A percentile compares a stretch with the other conserved stretches of the same genome.
phyloP scores from a whole-genome alignment of 768 basidiomycete species.

The Lenzites betulinus region DNA sequence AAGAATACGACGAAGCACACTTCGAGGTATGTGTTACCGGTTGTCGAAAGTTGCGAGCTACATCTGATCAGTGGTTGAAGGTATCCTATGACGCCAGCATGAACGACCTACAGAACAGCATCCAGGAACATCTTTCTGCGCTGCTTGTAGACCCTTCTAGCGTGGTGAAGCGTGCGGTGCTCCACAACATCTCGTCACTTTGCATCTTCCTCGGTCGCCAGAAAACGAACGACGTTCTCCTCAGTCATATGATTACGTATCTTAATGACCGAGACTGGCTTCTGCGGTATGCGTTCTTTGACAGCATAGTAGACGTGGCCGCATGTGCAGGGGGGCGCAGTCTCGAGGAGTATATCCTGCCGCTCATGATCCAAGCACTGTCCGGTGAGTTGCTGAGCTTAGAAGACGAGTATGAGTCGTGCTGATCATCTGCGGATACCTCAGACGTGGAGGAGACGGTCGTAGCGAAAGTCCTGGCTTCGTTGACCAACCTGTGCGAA shows the following conservation, averaged over 20 bases:
- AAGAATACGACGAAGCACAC: constrained; percentile 76
- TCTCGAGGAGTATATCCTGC: constrained; percentile 95
- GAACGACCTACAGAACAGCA: constrained; percentile 79
- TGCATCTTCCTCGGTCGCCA: constrained; percentile 94
- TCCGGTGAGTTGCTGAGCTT: constrained; percentile 57
- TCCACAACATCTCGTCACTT: constrained; percentile 83
- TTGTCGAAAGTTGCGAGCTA: not conserved
- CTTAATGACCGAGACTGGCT: constrained; percentile 93
- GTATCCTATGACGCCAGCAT: constrained; percentile 89
- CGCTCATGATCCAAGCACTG: constrained; percentile 92
- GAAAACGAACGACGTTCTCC: constrained; percentile 90
- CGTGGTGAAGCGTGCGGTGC: constrained; percentile 87
- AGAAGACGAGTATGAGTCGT: not conserved
- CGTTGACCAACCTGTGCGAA: constrained; percentile 87
- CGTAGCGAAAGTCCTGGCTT: constrained; percentile 84
- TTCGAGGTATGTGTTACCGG: constrained; percentile 59
- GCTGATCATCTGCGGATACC: constrained; percentile 1
- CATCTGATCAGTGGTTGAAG: constrained; percentile 40
- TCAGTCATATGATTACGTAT: constrained; percentile 86
- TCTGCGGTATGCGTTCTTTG: constrained; percentile 89
- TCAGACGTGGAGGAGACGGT: constrained; percentile 95
- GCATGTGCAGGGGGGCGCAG: constrained; percentile 90
- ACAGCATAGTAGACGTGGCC: constrained; percentile 93
- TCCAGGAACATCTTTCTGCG: constrained; percentile 85
- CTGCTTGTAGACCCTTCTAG: constrained; percentile 89